Base-by-base conservation (phyloP, 192 early-diverging fungal genomes). In the Geranomyces variabilis region DNA sequence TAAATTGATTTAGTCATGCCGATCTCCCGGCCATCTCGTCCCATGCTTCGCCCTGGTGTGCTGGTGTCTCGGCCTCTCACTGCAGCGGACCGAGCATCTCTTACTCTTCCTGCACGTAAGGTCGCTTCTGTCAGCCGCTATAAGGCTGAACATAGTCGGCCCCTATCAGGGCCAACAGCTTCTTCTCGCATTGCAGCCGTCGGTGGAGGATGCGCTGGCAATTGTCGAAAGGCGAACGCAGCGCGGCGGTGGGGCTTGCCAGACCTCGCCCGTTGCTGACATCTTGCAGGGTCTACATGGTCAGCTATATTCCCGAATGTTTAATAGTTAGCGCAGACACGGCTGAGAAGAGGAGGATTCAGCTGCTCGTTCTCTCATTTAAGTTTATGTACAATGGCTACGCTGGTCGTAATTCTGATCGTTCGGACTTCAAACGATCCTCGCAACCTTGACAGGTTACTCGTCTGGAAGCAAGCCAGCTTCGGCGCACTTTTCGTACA, bases 61-160 rank as follows among this genome's bases (percentile, higher is more conserved):
- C 71, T 74, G 58, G 15, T 76, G 67, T 51, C 80, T 92, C 1
- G 77, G 77, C 28, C 67, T 90, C 29, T 78, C 84, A 64, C 67
- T 83, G 31, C 90, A 86, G 8, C 88, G 89, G 46, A 86, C 90
- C 13, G 79, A 87, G 68, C 88, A 90, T 67, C 81, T 96, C 41
- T 91, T 87, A 67, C 66, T 98, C 58, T 96, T 93, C 76, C 79
- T 93, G 36, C 93, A 93, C 82, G 86, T 89, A n/a, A 89, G 96
- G 13, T 85, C 91, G n/a, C 75, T 94, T 10, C 84, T 95, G 53
- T 95, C 93, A 0, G 89, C 93, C 0, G 93, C 93, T 7, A 90
- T 98, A 26, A 85, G 96, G 13, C 81, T 98, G 31, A 95, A 94
- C 71, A 81, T 96, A 9, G 81, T 94, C 48, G 96, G 96, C 0